phyloP scores from a whole-genome alignment of 257 asterid genomes.

The Coffea eugenioides region DNA sequence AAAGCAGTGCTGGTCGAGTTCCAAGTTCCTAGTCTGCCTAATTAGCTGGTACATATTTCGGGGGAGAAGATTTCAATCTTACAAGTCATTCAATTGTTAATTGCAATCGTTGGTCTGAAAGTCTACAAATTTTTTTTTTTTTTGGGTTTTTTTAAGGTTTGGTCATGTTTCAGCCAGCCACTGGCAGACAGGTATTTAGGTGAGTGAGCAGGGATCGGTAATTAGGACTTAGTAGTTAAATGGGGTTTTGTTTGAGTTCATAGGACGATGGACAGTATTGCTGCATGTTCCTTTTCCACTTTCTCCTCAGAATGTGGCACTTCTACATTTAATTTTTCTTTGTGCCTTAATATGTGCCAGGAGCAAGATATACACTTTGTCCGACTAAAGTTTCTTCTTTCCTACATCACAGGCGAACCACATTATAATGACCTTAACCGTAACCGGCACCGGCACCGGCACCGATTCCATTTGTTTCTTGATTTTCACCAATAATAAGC shows the following conservation, averaged over 20 bases:
- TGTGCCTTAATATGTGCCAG: background rate
- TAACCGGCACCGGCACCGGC: too few species aligned
- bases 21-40: background rate
- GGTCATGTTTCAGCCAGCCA: too few species aligned
- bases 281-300: background rate
- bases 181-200: background rate
- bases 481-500: background rate
- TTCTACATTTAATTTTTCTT: background rate
- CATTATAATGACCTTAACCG: too few species aligned
- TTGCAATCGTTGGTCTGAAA: too few species aligned
- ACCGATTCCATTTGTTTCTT: background rate
- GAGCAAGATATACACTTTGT: background rate
- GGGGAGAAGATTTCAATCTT: background rate
- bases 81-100: background rate
- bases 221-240: background rate
- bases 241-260: too few species aligned
- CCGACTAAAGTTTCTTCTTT: background rate
- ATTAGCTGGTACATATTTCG: background rate
- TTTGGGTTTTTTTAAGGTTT: too few species aligned
- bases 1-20: background rate
- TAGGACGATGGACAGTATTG: too few species aligned
- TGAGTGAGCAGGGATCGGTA: background rate
- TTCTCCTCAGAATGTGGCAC: background rate
- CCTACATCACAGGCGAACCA: too few species aligned
- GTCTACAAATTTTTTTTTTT: too few species aligned